Evolutionary conservation across 768 basidiomycete species (phyloP), one percentile per base, ranked within the genome.

Genomic region (Boletales sp.): DNA sequence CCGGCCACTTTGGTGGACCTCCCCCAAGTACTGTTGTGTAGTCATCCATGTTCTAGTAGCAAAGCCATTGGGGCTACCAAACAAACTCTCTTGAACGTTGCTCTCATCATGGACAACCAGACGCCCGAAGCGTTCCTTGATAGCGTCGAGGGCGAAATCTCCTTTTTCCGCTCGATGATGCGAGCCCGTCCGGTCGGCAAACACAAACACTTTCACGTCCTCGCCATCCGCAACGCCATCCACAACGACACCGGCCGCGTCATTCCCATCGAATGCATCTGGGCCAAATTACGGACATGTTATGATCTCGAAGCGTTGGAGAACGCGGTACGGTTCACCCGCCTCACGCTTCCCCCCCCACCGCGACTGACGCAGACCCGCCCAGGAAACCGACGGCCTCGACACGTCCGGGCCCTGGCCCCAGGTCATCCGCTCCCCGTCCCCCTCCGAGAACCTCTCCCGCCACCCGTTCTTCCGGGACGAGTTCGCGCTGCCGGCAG

Each of bases 81-180:
- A 11, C 33, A 10, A 34, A 34, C 11, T 34, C 33, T 14, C 33
- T 14, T 11, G 33, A 21, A 21, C 21, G 21, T 21, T 13, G 12
- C 46, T 31, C 33, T 28, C 34, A 19, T 36, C 37, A 67, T 66
- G 64, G 65, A 66, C 54, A 58, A 62, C 44, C 63, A 66, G 41
- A 64, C 60, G 7, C 60, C 64, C 28, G 49, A 57, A 13, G 66
- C 64, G 31, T 84, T 86, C 61, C 80, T 93, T 36, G 77, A 84
- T 62, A 82, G 80, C 8, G 79, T 90, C 46, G 82, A 85, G 57
- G 91, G 91, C 36, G 91, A 94, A 67, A 88, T 91, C 41, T 77
- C 87, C 9, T 87, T 94, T 69, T 92, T 93, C 64, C 81, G 86
- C 44, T 86, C 87, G 8, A 73, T 91, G 46, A 88, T 87, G 79